Evolutionary conservation across 1,284 basidiomycete species (phyloP).

Genomic region (Trametes pubescens): DNA sequence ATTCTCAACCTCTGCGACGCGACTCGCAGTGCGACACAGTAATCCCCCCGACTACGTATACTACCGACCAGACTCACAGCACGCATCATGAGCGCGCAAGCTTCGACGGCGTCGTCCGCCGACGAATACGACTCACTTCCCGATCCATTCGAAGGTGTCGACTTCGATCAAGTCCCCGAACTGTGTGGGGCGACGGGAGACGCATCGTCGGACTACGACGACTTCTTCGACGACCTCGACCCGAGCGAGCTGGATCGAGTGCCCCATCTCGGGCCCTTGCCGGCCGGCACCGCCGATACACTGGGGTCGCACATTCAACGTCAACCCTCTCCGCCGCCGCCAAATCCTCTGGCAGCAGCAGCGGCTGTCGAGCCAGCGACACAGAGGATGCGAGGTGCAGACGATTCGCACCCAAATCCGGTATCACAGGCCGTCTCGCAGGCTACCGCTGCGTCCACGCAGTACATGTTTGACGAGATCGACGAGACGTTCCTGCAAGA

Average conservation of each 20-base stretch:
- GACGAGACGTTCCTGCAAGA: conserved; percentile 35
- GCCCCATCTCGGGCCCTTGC: conserved; percentile 27
- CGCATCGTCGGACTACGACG: conserved; percentile 24
- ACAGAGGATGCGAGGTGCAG: neutral
- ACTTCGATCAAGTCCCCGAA: conserved; percentile 22
- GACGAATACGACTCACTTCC: conserved; percentile 30
- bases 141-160: conserved; percentile 31
- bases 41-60: no score
- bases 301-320: neutral
- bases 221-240: conserved; percentile 33
- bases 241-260: conserved; percentile 24
- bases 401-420: neutral
- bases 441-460: conserved; percentile 18
- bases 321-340: neutral
- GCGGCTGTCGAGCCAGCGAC: neutral
- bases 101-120: neutral
- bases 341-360: neutral
- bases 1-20: neutral
- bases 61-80: no score
- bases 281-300: neutral
- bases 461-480: conserved; percentile 42
- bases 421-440: neutral
- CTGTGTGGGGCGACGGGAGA: neutral
- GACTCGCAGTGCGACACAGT: neutral
- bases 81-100: neutral